Conservation (phyloP, 1,139 yeast species). For the Sugiyamaella sp. region DNA sequence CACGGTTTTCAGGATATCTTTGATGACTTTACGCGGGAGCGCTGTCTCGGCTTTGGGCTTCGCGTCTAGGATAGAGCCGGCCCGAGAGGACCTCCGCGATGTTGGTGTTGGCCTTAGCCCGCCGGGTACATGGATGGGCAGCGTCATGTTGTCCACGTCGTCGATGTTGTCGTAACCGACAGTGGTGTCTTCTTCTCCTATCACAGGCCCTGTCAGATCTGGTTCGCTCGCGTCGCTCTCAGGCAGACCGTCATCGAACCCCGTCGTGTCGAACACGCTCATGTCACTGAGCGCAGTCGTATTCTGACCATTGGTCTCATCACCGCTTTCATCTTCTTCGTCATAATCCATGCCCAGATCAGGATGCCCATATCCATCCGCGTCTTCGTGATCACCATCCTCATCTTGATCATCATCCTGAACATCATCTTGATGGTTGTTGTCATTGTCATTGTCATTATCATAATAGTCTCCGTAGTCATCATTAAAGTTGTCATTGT, state of each 20-base stretch:
- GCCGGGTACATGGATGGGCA: slow-evolving; percentile 1
- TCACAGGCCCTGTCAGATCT: slow-evolving; percentile 10
- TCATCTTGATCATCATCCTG: not conserved
- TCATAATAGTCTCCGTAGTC: not conserved
- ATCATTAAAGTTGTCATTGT: not conserved
- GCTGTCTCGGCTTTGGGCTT: slow-evolving; percentile 27
- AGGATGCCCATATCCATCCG: not conserved
- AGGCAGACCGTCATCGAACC: too few relatives aligned
- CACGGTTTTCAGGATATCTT: slow-evolving; percentile 32
- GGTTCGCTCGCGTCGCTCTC: not conserved
- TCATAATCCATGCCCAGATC: not conserved
- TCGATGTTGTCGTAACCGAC: slow-evolving; percentile 12
- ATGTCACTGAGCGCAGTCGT: too few relatives aligned
- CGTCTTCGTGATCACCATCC: too few relatives aligned
- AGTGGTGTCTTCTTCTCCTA: slow-evolving; percentile 11
- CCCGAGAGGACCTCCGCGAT: not conserved
- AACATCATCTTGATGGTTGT: not conserved
- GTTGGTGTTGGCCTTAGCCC: not conserved
- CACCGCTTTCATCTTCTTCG: slow-evolving; percentile 4
- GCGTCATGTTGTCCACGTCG: slow-evolving; percentile 4
- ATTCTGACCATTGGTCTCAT: too few relatives aligned
- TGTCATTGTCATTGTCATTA: not conserved
- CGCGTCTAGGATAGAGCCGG: not conserved
- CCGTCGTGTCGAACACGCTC: too few relatives aligned
- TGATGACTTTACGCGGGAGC: slow-evolving; percentile 32